Base-by-base conservation (phyloP, 345 rosid genomes). In the Carallia pectinifolia region DNA sequence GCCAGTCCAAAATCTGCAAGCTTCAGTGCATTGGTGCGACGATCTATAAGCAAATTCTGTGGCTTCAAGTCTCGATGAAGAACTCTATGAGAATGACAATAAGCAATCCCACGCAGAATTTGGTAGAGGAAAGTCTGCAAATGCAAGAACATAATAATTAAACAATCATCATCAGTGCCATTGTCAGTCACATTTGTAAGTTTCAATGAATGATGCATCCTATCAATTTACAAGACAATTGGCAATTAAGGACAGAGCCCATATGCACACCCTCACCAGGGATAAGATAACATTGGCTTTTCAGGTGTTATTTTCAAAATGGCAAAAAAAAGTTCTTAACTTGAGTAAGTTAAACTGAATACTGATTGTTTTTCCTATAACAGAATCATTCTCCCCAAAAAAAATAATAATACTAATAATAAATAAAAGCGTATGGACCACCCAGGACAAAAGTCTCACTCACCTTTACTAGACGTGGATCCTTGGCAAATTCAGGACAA, bases 1-100 rank as follows among this genome's bases (percentile, higher is more conserved):
- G 98, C 99, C 61, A 95, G 84, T 54, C 99, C 99, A 84, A 95
- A 92, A 85, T 95, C 99, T 23, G 97, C 98, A 79, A 95, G 96
- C 86, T 95, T 95, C 65, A 95, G 80, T 50, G 97, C 87, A 76
- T 90, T 95, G 10, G 98, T 82, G 9, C 81, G 83, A 58, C 97
- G 94, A 82, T 95, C 99, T 62, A 95, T 92, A 70, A 95, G 84
- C 85, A 95, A 74, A 77, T 95, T 95, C 78, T 95, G 99, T 38
- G 99, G 99, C 76, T 95, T 95, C 72, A 95, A 80, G 86, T 95
- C 99, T 79, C 99, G 85, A 72, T 92, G 99, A 71, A 95, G 97
- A 77, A 95, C 97, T 75, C 98, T 87, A 80, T 92, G 98, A 76
- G 98, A 95, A 85, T 92, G 99, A 69, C 99, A 95, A 71, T 90